Evolutionary conservation across 352 stramenopile species (phyloP).

Genomic region (Globisporangium cystogenes): DNA sequence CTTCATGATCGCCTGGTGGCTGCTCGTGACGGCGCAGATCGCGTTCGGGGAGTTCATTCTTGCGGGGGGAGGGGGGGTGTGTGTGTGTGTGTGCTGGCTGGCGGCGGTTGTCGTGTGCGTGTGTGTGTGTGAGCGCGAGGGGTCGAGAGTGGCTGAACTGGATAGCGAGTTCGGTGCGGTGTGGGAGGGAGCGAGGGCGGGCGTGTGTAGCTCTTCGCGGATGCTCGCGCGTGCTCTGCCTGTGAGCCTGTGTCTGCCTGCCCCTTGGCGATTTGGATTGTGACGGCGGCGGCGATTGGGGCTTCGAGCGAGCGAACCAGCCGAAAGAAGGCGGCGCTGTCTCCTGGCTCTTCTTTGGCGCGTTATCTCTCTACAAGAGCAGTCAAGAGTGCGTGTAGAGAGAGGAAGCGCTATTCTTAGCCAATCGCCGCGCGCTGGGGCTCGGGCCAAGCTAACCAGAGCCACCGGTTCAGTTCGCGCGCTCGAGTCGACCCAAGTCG

Average conservation of each 20-base stretch:
- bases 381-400: neutral
- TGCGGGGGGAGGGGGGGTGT: neutral
- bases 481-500: too few species aligned
- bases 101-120: neutral
- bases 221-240: too few species aligned
- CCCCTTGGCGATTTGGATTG: slow-evolving; percentile 16
- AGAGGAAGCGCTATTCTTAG: neutral
- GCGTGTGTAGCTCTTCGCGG: slow-evolving; percentile 2
- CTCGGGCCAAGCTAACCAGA: neutral
- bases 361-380: neutral
- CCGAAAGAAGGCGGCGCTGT: neutral
- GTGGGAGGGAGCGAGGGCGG: neutral
- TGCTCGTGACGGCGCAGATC: slow-evolving; percentile 31
- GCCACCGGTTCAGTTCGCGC: neutral
- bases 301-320: slow-evolving; percentile 4
- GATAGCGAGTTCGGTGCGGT: too few species aligned
- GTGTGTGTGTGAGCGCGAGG: neutral
- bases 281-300: slow-evolving; percentile 10
- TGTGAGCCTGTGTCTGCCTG: too few species aligned
- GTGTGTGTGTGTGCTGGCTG: neutral
- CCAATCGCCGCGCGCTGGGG: neutral
- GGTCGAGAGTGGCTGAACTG: too few species aligned
- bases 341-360: slow-evolving; percentile 8
- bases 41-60: slow-evolving; percentile 49
- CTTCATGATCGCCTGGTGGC: slow-evolving; percentile 84